Base-by-base conservation (phyloP, 176 grass and related monocot species). In the Eleusine indica region DNA sequence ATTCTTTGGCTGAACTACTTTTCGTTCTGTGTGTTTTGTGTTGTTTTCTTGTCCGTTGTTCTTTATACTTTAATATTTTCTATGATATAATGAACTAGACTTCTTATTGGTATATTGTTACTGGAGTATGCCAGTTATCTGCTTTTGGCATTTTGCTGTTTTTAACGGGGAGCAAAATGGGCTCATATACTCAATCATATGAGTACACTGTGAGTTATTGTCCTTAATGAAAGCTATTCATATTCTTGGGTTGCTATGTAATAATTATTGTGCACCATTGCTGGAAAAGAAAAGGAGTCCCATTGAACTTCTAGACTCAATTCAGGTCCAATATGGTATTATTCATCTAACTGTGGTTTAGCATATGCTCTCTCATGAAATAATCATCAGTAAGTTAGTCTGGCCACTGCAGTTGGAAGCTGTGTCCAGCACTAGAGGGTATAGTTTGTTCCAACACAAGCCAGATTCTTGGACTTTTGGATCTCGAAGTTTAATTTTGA, bases 141-240 rank as follows among this genome's bases (percentile, higher is more conserved):
- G 51, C 63, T 80, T 82, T 83, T 47, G 68, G 52, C 54, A 76
- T 30, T 85, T 66, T 79, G 52, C 49, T 83, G 53, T 47, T 90
- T 56, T 57, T 75, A 65, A 44, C 6, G 9, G 44, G 68, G 37
- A 42, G 46, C 22, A 83, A 75, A 74, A 17, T 63, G 35, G 41
- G 60, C 65, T 68, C 11, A 39, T 83, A 83, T 54, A 60, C 44
- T 68, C 16, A n/a, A 74, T 66, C 38, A 41, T 82, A 51, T 75
- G 70, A 80, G 75, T 74, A 75, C 70, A 56, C 80, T 82, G 60
- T 75, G 75, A 87, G 69, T 74, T 83, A 75, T 32, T 84, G 37
- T 38, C 43, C 64, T 90, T 51, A 38, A 19, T 46, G 52, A 76
- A 21, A 74, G 32, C 0, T 74, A 25, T 32, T n/a, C n/a, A 15